Percentiles rank a stretch among this genome's conserved stretches.
Conservation (phyloP, 352 stramenopile genomes). For the Pythium aphanidermatum region DNA sequence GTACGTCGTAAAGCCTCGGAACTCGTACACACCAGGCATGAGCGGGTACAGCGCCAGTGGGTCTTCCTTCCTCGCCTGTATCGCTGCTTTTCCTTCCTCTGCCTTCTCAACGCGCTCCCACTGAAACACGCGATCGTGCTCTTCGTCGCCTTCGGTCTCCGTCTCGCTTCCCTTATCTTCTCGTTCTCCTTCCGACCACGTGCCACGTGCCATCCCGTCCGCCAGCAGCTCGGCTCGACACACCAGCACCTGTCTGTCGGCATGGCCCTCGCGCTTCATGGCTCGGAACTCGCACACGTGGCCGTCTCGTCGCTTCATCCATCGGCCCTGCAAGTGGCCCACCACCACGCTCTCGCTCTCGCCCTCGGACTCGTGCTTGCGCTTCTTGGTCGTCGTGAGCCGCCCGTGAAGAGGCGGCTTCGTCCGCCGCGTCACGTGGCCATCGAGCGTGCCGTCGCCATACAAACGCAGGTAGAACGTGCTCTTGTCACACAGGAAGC, state of each 20-base stretch:
- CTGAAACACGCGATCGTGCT: conserved; percentile 12
- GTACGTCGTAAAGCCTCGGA: conserved; percentile 50
- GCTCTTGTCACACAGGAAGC: conserved; percentile 28
- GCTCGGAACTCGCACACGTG: conserved; percentile 35
- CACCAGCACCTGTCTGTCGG: conserved; percentile 34
- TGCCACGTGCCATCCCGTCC: conserved; percentile 11
- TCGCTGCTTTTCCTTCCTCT: background rate
- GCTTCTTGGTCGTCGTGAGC: conserved; percentile 2
- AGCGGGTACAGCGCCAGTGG: conserved; percentile 38
- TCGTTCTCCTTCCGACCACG: conserved; percentile 8
- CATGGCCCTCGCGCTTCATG: conserved; percentile 26
- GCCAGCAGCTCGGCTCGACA: conserved; percentile 35
- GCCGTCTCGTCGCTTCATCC: conserved; percentile 8
- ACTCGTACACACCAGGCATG: conserved; percentile 52
- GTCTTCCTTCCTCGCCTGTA: background rate
- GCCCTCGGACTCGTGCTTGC: background rate
- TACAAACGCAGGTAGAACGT: conserved; percentile 37
- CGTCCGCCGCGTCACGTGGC: conserved; percentile 28
- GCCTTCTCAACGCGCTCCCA: conserved; percentile 1
- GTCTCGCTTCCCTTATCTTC: background rate
- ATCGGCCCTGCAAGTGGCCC: conserved; percentile 13
- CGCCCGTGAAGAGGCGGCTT: conserved; percentile 7
- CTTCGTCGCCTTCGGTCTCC: background rate
- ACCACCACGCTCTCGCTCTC: background rate
- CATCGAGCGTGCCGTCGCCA: conserved; percentile 28